Percentiles rank a stretch among this genome's conserved stretches.
phyloP scores from a whole-genome alignment of 495 filamentous ascomycete species.

The Neurospora tetraspora region DNA sequence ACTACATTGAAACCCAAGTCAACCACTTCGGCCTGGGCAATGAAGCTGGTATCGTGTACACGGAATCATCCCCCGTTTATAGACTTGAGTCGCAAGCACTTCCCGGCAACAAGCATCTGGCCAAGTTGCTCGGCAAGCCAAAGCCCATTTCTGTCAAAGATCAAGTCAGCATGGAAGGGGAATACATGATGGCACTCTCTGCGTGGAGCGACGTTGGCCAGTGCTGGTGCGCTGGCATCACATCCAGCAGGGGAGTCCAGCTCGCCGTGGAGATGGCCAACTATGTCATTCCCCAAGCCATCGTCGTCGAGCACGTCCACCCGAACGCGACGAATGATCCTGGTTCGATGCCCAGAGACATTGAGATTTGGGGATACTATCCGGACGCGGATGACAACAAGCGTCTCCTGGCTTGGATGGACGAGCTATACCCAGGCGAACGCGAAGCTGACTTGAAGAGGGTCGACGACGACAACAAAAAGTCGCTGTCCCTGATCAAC shows the following conservation, averaged over 20 bases:
- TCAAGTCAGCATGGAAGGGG: background rate
- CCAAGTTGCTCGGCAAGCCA: background rate
- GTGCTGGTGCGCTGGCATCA: slow-evolving; percentile 52
- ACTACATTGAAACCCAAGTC: slow-evolving; percentile 25
- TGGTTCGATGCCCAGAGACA: slow-evolving; percentile 43
- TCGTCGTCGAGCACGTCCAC: slow-evolving; percentile 56
- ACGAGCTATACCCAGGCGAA: slow-evolving; percentile 14
- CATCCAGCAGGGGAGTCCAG: slow-evolving; percentile 17
- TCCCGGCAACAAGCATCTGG: background rate
- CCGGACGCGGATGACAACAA: slow-evolving; percentile 20
- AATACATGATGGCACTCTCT: slow-evolving; percentile 30
- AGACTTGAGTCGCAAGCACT: background rate
- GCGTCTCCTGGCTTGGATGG: slow-evolving; percentile 22
- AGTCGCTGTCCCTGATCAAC: slow-evolving; percentile 9
- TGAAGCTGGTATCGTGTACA: slow-evolving; percentile 9
- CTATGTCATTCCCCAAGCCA: slow-evolving; percentile 40
- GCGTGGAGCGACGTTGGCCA: slow-evolving; percentile 53
- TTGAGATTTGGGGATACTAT: slow-evolving; percentile 50
- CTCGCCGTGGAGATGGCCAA: slow-evolving; percentile 38
- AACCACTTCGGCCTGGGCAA: slow-evolving; percentile 33
- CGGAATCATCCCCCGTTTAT: background rate
- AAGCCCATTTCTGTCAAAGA: background rate
- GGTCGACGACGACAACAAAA: background rate
- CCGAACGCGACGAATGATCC: slow-evolving; percentile 42
- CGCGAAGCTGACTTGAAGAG: background rate